Percentiles rank a stretch among this genome's conserved stretches.
Conservation (phyloP, 495 filamentous ascomycete genomes). For the Hyaloscypha hepaticicola region DNA sequence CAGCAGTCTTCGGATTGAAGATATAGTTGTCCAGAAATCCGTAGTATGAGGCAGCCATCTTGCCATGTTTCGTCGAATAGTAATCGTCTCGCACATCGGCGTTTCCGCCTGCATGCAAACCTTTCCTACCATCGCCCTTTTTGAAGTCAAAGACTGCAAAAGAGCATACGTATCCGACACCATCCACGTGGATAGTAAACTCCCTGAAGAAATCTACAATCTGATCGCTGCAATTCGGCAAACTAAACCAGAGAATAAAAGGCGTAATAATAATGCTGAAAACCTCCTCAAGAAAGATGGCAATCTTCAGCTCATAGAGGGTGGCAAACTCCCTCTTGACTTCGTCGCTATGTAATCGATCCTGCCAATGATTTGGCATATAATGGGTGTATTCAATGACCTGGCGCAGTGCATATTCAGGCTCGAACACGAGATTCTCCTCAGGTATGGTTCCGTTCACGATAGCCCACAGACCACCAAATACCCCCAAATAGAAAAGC, state of each 20-base stretch:
- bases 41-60: conserved; percentile 94
- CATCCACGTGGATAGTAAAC: conserved; percentile 95
- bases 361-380: conserved; percentile 82
- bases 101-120: conserved; percentile 33
- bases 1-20: conserved; percentile 56
- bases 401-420: conserved; percentile 80
- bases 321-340: conserved; percentile 78
- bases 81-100: conserved; percentile 83
- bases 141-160: conserved; percentile 99
- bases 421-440: conserved; percentile 87
- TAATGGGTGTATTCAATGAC: conserved; percentile 93
- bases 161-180: conserved; percentile 91
- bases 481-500: conserved; percentile 73
- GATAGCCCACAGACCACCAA: conserved; percentile 76
- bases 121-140: conserved; percentile 62
- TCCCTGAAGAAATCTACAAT: conserved; percentile 97
- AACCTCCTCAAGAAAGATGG: conserved; percentile 91
- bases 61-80: conserved; percentile 90
- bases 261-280: conserved; percentile 90
- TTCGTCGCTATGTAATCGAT: conserved; percentile 84
- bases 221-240: conserved; percentile 87
- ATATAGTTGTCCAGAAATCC: conserved; percentile 91
- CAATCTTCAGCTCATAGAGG: conserved; percentile 83
- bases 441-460: conserved; percentile 78
- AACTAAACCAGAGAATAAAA: conserved; percentile 80